A percentile compares a stretch with the other conserved stretches of the same genome.
phyloP scores from a whole-genome alignment of 2,329 filamentous ascomycete genomes.

The Aurifilum marmelostoma region DNA sequence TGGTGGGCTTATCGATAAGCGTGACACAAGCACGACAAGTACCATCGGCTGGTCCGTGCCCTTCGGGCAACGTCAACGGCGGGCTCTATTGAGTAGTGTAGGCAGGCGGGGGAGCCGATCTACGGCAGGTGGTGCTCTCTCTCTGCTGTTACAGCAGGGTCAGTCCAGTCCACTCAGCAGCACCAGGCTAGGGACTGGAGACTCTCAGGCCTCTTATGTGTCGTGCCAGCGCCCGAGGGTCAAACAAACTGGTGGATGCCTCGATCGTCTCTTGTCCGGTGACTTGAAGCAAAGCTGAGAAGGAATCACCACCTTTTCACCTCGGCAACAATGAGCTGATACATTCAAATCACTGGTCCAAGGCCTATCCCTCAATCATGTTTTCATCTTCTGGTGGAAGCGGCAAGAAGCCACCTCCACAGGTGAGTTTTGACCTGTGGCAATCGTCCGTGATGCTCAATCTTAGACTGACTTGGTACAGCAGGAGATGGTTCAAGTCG shows the following conservation, averaged over 20 bases:
- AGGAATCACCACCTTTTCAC: constrained; percentile 18
- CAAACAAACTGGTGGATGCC: constrained; percentile 3
- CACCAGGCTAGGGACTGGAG: background rate
- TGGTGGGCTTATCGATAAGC: constrained; percentile 13
- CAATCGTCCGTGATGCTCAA: constrained; percentile 17
- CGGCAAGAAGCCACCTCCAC: constrained; percentile 71
- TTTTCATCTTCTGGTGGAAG: constrained; percentile 66
- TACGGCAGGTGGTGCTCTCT: background rate
- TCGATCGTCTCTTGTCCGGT: background rate
- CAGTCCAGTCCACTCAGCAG: background rate
- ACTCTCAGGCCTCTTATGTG: background rate
- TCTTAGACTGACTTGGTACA: constrained; percentile 44
- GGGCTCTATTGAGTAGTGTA: too few species aligned
- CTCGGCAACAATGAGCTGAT: constrained; percentile 28
- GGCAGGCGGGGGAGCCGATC: constrained; percentile 9
- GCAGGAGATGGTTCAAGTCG: constrained; percentile 99
- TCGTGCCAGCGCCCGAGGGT: background rate
- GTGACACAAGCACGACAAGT: too few species aligned
- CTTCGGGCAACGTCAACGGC: background rate
- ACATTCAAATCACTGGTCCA: constrained; percentile 5
- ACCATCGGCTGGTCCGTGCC: background rate
- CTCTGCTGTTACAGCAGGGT: constrained; percentile 3
- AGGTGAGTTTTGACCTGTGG: constrained; percentile 55
- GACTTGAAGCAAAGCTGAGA: background rate
- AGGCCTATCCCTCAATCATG: constrained; percentile 45